These are phyloP conservation scores for Tagetes erecta DNA, from an alignment of 129 eudicot genomes.

Conservation along the genomic window DNA sequence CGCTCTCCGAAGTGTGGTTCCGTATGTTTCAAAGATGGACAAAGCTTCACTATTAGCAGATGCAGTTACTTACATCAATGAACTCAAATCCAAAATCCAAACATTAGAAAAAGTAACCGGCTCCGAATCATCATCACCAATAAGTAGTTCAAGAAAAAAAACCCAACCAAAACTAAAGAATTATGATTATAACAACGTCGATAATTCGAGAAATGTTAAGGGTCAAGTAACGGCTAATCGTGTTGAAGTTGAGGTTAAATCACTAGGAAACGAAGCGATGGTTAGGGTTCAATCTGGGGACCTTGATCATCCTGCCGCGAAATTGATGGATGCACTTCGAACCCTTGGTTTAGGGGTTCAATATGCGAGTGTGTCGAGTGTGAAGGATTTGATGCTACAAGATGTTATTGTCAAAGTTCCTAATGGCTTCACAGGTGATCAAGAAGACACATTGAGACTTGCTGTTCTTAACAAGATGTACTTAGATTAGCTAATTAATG, in stretches of 20 bases:
- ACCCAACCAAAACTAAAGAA: background rate
- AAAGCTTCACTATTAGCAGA: conserved; percentile 59
- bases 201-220: background rate
- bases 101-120: conserved; percentile 30
- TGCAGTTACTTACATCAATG: conserved; percentile 57
- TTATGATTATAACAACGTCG: background rate
- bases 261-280: conserved; percentile 51
- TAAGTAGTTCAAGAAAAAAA: conserved; percentile 11
- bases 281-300: conserved; percentile 45
- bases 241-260: conserved; percentile 49
- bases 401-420: conserved; percentile 51
- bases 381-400: conserved; percentile 48
- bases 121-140: conserved; percentile 8
- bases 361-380: conserved; percentile 56
- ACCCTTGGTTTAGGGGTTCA: conserved; percentile 37
- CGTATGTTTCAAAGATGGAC: conserved; percentile 66
- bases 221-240: background rate
- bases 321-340: conserved; percentile 53
- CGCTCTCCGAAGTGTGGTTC: conserved; percentile 60
- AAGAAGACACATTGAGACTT: conserved; percentile 27
- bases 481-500: background rate
- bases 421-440: conserved; percentile 34
- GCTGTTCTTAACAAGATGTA: conserved; percentile 31
- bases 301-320: conserved; percentile 40
- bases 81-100: conserved; percentile 44